phyloP scores from a whole-genome alignment of 2,329 filamentous ascomycete species.

The Thielaviopsis populi region DNA sequence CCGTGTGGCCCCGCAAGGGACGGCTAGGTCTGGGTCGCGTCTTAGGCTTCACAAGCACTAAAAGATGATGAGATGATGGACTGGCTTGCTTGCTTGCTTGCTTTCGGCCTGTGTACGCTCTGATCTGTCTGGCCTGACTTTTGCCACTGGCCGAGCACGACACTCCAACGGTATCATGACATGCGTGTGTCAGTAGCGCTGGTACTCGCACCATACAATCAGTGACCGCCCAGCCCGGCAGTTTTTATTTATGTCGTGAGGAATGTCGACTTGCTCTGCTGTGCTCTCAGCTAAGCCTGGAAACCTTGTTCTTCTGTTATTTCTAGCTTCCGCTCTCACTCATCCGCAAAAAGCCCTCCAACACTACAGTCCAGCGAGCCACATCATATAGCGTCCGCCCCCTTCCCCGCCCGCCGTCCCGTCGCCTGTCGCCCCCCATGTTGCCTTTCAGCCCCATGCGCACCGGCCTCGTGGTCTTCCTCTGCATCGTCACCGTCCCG shows the following conservation, averaged over 20 bases:
- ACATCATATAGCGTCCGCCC: neutral
- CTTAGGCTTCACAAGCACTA: neutral
- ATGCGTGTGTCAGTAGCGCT: neutral
- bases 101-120: neutral
- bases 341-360: neutral
- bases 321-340: neutral
- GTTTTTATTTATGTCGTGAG: neutral
- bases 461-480: conserved; percentile 43
- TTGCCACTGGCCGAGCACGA: neutral
- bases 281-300: neutral
- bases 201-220: neutral
- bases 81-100: too few species aligned
- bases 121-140: neutral
- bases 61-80: neutral
- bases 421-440: neutral
- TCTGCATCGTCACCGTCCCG: conserved; percentile 47
- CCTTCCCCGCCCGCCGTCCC: neutral
- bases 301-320: neutral
- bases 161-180: neutral
- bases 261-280: neutral
- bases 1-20: neutral
- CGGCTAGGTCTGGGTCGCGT: neutral
- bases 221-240: neutral
- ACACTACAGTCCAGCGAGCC: neutral
- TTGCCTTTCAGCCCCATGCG: conserved; percentile 38